Percentiles rank a stretch among this genome's conserved stretches.
phyloP scores from a whole-genome alignment of 208 protist genomes.

The Crithidia sp. region DNA sequence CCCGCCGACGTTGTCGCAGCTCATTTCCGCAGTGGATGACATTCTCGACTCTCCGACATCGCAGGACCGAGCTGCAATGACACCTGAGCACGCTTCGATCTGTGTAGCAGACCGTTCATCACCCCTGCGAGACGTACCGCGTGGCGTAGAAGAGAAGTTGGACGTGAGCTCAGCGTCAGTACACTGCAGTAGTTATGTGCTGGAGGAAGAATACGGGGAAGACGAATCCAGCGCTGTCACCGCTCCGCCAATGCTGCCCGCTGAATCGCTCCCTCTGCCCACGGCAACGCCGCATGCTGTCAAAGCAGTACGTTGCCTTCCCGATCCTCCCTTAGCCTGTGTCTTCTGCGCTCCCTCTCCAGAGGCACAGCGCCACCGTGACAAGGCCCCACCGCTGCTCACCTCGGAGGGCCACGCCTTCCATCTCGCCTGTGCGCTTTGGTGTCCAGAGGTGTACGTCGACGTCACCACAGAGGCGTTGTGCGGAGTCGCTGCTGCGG shows the following conservation, averaged over 20 bases:
- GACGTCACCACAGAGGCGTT: slow-evolving; percentile 31
- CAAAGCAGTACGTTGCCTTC: no score
- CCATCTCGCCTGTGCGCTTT: slow-evolving; percentile 71
- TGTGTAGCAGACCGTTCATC: no score
- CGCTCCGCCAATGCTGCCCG: no score
- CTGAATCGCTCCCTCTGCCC: no score
- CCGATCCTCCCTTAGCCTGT: neutral
- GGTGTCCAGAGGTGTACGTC: slow-evolving; percentile 81
- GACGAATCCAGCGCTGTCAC: no score
- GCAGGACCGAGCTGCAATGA: neutral
- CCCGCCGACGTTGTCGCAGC: slow-evolving; percentile 21
- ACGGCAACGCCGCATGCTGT: no score
- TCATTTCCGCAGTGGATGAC: slow-evolving; percentile 20
- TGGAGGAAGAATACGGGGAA: no score
- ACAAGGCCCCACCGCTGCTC: slow-evolving; percentile 1
- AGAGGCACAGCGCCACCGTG: neutral
- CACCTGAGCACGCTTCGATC: neutral
- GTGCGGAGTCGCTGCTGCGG: slow-evolving; percentile 34
- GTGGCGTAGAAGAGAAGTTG: no score
- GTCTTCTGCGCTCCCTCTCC: slow-evolving; percentile 10
- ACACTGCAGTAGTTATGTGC: no score
- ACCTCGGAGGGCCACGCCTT: slow-evolving; percentile 27
- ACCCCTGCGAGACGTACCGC: no score
- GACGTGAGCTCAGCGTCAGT: no score
- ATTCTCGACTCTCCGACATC: slow-evolving; percentile 6